A percentile compares a stretch with the other conserved stretches of the same genome.
Conservation (phyloP, 768 basidiomycete genomes). For the Lyophyllum decastes region DNA sequence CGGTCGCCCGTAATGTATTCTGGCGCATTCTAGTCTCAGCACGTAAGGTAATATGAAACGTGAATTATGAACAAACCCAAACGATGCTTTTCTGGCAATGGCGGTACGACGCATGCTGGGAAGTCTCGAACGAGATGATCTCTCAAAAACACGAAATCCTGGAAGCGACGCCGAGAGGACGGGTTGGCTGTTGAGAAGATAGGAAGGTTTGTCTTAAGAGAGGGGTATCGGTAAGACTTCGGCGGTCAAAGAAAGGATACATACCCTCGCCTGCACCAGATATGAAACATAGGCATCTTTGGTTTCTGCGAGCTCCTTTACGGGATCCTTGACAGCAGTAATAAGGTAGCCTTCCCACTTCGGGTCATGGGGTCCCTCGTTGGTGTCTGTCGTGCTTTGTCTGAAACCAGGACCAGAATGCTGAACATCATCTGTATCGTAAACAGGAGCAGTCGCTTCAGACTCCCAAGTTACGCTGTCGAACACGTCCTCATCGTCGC, state of each 20-base stretch:
- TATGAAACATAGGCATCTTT: slow-evolving; percentile 98
- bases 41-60: neutral
- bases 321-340: slow-evolving; percentile 85
- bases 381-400: slow-evolving; percentile 73
- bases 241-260: slow-evolving; percentile 16
- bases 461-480: slow-evolving; percentile 93
- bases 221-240: slow-evolving; percentile 4
- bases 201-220: slow-evolving; percentile 81
- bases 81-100: slow-evolving; percentile 94
- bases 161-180: slow-evolving; percentile 84
- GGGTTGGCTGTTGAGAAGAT: slow-evolving; percentile 80
- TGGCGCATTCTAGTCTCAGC: slow-evolving; percentile 28
- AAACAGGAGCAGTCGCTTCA: slow-evolving; percentile 50
- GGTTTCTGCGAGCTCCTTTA: slow-evolving; percentile 94
- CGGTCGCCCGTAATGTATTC: slow-evolving; percentile 98
- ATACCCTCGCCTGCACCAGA: slow-evolving; percentile 83
- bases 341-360: slow-evolving; percentile 91
- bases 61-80: slow-evolving; percentile 62
- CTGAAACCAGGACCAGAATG: slow-evolving; percentile 75
- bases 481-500: slow-evolving; percentile 88
- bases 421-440: slow-evolving; percentile 43
- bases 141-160: slow-evolving; percentile 94
- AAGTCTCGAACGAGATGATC: slow-evolving; percentile 90
- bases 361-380: slow-evolving; percentile 78
- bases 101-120: slow-evolving; percentile 97